Base-by-base conservation (phyloP, 192 early-diverging fungal genomes). In the Pilobolus umbonatus region DNA sequence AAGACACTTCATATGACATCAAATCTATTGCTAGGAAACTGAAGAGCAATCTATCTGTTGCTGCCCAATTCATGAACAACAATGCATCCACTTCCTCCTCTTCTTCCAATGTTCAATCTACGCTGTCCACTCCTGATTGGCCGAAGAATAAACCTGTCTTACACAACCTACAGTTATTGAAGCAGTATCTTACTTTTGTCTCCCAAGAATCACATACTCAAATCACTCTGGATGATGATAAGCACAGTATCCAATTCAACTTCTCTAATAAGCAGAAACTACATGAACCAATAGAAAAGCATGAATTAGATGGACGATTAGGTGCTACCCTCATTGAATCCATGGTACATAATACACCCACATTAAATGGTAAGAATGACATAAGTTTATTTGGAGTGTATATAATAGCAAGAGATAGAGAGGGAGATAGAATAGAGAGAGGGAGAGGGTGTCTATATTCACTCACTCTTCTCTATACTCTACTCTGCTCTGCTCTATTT, bases 111-210 rank as follows among this genome's bases (percentile, higher is more conserved):
- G 28, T 35, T 35, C 24, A 56, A 15, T 21, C 46, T 22, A 26
- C 28, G 45, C 25, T 61, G 60, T 50, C 60, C 21, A n/a, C 35
- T 29, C 12, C 48, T 61, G 48, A 61, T 61, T 61, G 60, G 60
- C 48, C 60, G 0, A 26, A 34, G 38, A 47, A 48, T 11, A 47
- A 24, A 25, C 64, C 55, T 15, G 52, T 7, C 8, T 38, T 65
- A 48, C 46, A 42, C 9, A 53, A 65, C 28, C 36, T 57, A 25
- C 26, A 35, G 5, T 42, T 65, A 28, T 43, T 65, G 11, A 55
- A 65, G 38, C 45, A 59, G 6, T 65, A 65, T 32, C 46, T 65
- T 12, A 2, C 49, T 12, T 52, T 65, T 22, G 48, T 65, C 17
- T 32, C 49, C 1, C 36, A 53, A 28, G 64, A 65, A 28, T 31